These are phyloP conservation scores for Globisporangium polare DNA, from an alignment of 352 stramenopile species.

Conservation along the genomic window DNA sequence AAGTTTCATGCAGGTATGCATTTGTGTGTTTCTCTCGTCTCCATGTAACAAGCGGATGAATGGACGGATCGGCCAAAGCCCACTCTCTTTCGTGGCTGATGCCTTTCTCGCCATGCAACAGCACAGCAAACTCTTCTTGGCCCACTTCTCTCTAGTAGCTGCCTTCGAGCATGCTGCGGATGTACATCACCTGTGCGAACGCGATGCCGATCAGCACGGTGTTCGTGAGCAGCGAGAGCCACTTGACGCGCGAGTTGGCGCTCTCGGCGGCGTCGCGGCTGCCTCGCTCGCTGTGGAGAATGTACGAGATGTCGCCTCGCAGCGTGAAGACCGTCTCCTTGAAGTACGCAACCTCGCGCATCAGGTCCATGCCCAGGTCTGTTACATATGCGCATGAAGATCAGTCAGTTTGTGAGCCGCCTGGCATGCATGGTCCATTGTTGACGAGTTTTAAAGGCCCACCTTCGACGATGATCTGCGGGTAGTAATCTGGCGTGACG, in stretches of 20 bases:
- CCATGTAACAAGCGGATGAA: not conserved
- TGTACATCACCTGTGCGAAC: conserved; percentile 80
- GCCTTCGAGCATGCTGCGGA: conserved; percentile 74
- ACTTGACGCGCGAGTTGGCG: conserved; percentile 78
- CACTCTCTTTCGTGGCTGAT: not conserved
- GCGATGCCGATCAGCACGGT: conserved; percentile 73
- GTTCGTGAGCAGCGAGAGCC: conserved; percentile 78
- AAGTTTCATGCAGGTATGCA: not conserved
- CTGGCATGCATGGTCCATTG: too few species aligned
- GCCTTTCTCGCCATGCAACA: not conserved
- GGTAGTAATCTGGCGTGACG: conserved; percentile 62
- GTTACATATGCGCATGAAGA: not conserved
- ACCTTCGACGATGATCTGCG: conserved; percentile 78
- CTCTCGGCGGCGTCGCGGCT: conserved; percentile 77
- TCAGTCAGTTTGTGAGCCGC: not conserved
- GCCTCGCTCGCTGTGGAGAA: conserved; percentile 70
- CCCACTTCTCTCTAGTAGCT: conserved; percentile 44
- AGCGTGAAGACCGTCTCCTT: conserved; percentile 78
- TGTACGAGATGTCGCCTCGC: conserved; percentile 72
- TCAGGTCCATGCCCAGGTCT: conserved; percentile 77
- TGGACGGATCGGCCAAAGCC: not conserved
- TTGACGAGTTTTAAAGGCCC: not conserved
- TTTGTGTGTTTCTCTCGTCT: not conserved
- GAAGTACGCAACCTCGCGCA: conserved; percentile 78
- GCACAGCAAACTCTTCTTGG: not conserved